Percentiles rank a stretch among this genome's conserved stretches.
phyloP scores from a whole-genome alignment of 139 green algal genomes.

The Gonium pectorale region DNA sequence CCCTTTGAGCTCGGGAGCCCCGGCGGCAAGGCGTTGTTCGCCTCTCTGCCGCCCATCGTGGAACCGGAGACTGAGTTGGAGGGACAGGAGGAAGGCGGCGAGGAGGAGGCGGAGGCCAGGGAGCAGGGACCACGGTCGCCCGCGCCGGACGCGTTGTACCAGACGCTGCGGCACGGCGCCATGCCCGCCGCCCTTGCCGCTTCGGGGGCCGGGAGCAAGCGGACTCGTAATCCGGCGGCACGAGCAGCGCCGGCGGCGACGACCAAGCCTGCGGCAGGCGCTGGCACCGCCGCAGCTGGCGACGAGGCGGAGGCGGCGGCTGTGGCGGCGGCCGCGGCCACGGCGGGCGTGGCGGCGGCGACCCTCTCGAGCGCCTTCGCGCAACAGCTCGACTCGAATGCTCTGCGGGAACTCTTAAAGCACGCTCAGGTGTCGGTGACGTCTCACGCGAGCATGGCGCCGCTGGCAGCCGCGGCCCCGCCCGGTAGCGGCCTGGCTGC shows the following conservation, averaged over 20 bases:
- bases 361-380: slow-evolving; percentile 26
- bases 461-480: background rate
- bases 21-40: background rate
- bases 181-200: too few relatives aligned
- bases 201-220: too few relatives aligned
- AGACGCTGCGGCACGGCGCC: too few relatives aligned
- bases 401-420: too few relatives aligned
- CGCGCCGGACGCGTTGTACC: too few relatives aligned
- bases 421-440: background rate
- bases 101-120: too few relatives aligned
- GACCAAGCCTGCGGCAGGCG: too few relatives aligned
- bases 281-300: background rate
- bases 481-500: background rate
- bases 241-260: too few relatives aligned
- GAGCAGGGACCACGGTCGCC: too few relatives aligned
- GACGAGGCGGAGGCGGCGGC: background rate
- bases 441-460: background rate
- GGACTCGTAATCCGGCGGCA: too few relatives aligned
- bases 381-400: background rate
- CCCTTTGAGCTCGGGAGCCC: slow-evolving; percentile 29
- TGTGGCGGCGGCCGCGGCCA: background rate
- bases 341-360: background rate
- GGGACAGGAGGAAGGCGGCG: too few relatives aligned
- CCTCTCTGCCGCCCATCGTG: background rate
- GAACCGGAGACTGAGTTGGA: too few relatives aligned